phyloP scores from a whole-genome alignment of 2,329 filamentous ascomycete species.

The Catunica adiposa region DNA sequence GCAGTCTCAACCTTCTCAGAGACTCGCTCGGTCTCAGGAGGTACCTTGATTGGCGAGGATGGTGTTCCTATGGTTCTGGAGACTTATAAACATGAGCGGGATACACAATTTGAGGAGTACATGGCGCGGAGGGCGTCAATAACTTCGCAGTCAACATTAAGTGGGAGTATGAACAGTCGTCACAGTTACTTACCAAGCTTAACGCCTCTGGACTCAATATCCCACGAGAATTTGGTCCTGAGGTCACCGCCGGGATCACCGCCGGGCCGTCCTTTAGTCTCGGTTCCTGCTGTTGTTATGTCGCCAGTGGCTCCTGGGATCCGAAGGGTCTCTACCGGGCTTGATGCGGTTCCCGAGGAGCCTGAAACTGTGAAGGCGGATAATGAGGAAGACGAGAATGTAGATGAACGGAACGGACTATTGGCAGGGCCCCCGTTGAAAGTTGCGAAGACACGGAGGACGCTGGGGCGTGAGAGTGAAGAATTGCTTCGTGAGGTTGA shows the following conservation, averaged over 20 bases:
- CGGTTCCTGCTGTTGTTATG: neutral
- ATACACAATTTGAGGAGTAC: slow-evolving; percentile 33
- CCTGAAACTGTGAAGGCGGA: neutral
- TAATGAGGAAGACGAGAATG: neutral
- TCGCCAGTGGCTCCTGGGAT: neutral
- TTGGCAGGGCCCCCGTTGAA: neutral
- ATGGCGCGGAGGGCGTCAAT: slow-evolving; percentile 17
- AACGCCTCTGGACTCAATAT: neutral
- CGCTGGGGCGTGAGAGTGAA: neutral
- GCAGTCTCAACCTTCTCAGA: too few species aligned
- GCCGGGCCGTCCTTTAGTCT: neutral
- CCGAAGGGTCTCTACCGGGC: neutral
- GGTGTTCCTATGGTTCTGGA: neutral
- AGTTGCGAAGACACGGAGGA: neutral
- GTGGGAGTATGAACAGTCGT: neutral
- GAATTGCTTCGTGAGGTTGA: slow-evolving; percentile 7
- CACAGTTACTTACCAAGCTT: neutral
- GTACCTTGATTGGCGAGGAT: neutral
- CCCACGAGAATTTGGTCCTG: neutral
- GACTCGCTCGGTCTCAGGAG: neutral
- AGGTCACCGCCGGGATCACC: neutral
- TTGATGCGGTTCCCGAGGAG: slow-evolving; percentile 13
- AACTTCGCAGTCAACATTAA: neutral
- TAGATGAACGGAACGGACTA: neutral
- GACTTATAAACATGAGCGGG: slow-evolving; percentile 29